A percentile compares a stretch with the other conserved stretches of the same genome.
Evolutionary conservation across 139 green algal genomes (phyloP).

Genomic region (Nannochloris sp.): DNA sequence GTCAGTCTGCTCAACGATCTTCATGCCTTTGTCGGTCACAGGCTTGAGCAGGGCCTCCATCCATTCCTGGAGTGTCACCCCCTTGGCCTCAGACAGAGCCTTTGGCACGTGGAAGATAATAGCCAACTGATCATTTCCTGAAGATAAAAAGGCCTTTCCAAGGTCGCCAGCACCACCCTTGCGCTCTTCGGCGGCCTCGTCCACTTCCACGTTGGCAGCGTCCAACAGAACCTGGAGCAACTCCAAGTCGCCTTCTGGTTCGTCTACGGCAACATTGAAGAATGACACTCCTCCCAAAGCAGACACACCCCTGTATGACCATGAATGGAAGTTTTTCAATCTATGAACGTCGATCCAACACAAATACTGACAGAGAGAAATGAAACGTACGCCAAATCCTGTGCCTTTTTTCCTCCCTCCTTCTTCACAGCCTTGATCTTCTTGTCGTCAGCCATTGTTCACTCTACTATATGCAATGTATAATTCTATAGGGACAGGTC

Average conservation of each 20-base stretch:
- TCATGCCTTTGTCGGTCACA: conserved; percentile 23
- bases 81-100: conserved; percentile 38
- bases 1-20: conserved; percentile 33
- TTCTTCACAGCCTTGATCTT: conserved; percentile 19
- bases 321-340: no score
- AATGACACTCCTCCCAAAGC: conserved; percentile 67
- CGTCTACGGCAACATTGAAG: conserved; percentile 69
- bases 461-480: background rate
- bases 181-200: conserved; percentile 70
- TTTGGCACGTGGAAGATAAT: conserved; percentile 61
- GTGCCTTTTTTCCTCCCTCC: conserved; percentile 56
- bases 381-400: conserved; percentile 17
- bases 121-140: conserved; percentile 56
- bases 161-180: conserved; percentile 60
- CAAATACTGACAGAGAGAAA: background rate
- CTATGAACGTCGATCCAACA: background rate
- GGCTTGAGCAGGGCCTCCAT: conserved; percentile 22
- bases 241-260: conserved; percentile 45
- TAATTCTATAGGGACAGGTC: background rate
- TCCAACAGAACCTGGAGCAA: conserved; percentile 55
- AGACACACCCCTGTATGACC: conserved; percentile 23
- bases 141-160: conserved; percentile 58
- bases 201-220: conserved; percentile 54
- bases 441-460: conserved; percentile 7
- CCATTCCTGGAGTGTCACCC: conserved; percentile 27